A percentile compares a stretch with the other conserved stretches of the same genome.
Conservation (phyloP, 2,329 filamentous ascomycete genomes). For the Tolypocladium ophioglossoides region DNA sequence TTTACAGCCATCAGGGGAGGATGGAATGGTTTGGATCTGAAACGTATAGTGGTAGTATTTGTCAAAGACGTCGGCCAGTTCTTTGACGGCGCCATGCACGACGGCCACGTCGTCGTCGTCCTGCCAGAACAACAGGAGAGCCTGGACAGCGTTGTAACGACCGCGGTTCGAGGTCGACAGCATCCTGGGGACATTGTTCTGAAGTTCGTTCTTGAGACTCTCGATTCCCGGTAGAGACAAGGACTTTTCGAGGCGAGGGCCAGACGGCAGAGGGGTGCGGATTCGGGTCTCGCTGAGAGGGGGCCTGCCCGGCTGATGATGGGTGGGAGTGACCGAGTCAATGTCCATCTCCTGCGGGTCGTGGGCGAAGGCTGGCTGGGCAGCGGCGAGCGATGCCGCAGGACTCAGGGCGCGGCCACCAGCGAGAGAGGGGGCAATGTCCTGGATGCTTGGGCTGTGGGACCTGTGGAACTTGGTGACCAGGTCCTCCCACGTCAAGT, state of each 20-base stretch:
- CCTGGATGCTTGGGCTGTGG: constrained; percentile 39
- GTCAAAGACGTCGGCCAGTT: constrained; percentile 39
- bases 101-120: constrained; percentile 36
- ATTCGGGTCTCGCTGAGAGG: constrained; percentile 37
- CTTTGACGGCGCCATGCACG: constrained; percentile 31
- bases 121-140: constrained; percentile 45
- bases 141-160: constrained; percentile 42
- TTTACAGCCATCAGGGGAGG: constrained; percentile 32
- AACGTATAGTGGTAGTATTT: constrained; percentile 41
- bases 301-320: constrained; percentile 25
- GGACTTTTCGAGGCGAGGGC: constrained; percentile 42
- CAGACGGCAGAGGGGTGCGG: constrained; percentile 45
- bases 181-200: constrained; percentile 37
- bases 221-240: constrained; percentile 39
- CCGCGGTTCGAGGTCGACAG: constrained; percentile 38
- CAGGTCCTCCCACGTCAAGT: constrained; percentile 51
- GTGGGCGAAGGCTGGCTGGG: constrained; percentile 28
- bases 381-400: constrained; percentile 24
- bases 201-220: constrained; percentile 40
- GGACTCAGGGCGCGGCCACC: constrained; percentile 36
- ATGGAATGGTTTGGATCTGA: constrained; percentile 38
- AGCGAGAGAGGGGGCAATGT: constrained; percentile 32
- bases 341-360: constrained; percentile 46
- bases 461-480: constrained; percentile 42
- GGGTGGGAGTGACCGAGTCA: constrained; percentile 25